Conservation (phyloP, 169 alveolate genomes). For the Cryptosporidium ryanae region DNA sequence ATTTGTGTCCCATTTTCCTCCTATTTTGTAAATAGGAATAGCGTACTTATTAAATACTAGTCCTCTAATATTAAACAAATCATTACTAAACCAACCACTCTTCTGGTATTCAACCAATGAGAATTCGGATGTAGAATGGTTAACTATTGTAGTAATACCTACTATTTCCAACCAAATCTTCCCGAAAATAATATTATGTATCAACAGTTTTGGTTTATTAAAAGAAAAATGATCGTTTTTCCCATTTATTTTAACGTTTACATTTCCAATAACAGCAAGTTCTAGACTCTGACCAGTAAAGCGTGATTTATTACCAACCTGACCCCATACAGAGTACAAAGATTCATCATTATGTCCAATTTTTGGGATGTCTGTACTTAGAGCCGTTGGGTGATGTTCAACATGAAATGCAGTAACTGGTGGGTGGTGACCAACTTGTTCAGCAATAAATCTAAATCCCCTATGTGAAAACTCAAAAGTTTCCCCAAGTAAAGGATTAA, state of each 20-base stretch:
- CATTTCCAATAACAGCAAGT: slow-evolving; percentile 48
- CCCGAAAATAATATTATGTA: slow-evolving; percentile 90
- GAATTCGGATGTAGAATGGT: slow-evolving; percentile 53
- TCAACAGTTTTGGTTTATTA: slow-evolving; percentile 86
- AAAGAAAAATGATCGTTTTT: slow-evolving; percentile 82
- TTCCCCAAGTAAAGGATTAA: slow-evolving; percentile 96
- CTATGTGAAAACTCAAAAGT: slow-evolving; percentile 94
- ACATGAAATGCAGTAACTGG: slow-evolving; percentile 94
- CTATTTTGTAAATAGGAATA: slow-evolving; percentile 51
- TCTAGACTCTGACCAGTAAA: slow-evolving; percentile 73
- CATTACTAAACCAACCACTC: slow-evolving; percentile 72
- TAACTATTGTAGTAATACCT: slow-evolving; percentile 46
- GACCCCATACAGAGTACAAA: slow-evolving; percentile 65
- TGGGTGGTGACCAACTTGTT: slow-evolving; percentile 94
- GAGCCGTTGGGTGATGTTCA: slow-evolving; percentile 63
- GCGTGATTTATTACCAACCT: slow-evolving; percentile 59
- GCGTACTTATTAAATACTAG: slow-evolving; percentile 30
- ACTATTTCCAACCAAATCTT: slow-evolving; percentile 88
- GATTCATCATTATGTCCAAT: slow-evolving; percentile 61
- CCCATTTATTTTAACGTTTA: slow-evolving; percentile 39
- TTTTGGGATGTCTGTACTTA: slow-evolving; percentile 2
- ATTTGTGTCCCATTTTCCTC: slow-evolving; percentile 73
- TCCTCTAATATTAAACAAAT: slow-evolving; percentile 56
- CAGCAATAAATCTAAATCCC: slow-evolving; percentile 91
- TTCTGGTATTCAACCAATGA: slow-evolving; percentile 56